These are phyloP conservation scores for Kodamaea fungicola DNA, from an alignment of 1,139 yeast species.

Conservation along the genomic window DNA sequence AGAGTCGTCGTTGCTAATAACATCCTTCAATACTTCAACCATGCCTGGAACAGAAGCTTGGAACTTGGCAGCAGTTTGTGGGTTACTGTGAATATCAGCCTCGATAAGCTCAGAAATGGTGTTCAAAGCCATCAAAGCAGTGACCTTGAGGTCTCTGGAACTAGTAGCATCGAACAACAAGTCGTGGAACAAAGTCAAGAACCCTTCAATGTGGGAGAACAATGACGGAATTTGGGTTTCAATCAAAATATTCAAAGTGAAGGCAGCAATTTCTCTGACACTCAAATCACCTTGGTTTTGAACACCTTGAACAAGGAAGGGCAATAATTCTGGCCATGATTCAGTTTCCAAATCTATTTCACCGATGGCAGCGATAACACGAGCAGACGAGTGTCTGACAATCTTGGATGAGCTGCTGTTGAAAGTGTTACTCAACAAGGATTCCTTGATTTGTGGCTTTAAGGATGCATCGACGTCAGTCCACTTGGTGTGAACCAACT, in stretches of 20 bases:
- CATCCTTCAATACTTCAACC: slow-evolving; percentile 78
- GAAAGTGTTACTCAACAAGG: slow-evolving; percentile 69
- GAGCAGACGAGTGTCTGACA: slow-evolving; percentile 85
- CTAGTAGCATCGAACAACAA: slow-evolving; percentile 63
- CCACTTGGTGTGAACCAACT: slow-evolving; percentile 77
- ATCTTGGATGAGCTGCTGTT: slow-evolving; percentile 47
- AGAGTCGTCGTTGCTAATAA: slow-evolving; percentile 65
- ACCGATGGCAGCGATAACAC: slow-evolving; percentile 86
- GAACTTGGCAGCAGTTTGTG: slow-evolving; percentile 56
- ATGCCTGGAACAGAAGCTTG: slow-evolving; percentile 71
- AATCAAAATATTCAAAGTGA: slow-evolving; percentile 70
- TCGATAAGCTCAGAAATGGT: slow-evolving; percentile 67
- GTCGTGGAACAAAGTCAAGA: slow-evolving; percentile 62
- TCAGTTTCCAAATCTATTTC: slow-evolving; percentile 62
- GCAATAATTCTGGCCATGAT: slow-evolving; percentile 78
- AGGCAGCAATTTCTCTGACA: slow-evolving; percentile 82
- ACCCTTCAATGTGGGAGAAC: slow-evolving; percentile 59
- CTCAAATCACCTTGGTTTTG: slow-evolving; percentile 51
- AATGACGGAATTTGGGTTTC: slow-evolving; percentile 72
- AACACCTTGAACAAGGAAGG: slow-evolving; percentile 67
- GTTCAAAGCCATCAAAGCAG: slow-evolving; percentile 81
- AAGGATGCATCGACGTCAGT: slow-evolving; percentile 48
- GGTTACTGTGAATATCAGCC: slow-evolving; percentile 46
- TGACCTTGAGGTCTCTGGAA: slow-evolving; percentile 71
- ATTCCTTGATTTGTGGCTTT: slow-evolving; percentile 59